Evolutionary conservation across 2,329 filamentous ascomycete species (phyloP), one percentile per base, ranked within the genome.

Genomic region (Stemphylium beticola): DNA sequence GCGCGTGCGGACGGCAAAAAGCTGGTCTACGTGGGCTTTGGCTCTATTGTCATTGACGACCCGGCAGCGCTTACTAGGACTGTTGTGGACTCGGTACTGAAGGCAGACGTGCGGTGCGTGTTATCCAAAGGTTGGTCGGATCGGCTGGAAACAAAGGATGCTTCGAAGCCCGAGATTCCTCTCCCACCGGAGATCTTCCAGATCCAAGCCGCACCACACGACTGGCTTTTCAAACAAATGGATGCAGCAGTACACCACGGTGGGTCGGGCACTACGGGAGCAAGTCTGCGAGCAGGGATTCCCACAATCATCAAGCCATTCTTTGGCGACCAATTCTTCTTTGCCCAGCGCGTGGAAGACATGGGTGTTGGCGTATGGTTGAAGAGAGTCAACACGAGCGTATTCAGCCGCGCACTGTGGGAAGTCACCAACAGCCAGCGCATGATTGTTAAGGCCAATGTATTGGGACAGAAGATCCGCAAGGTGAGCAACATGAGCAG

Each of bases 281-380:
- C 95, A 0, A 96, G 92, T 74, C 80, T 99, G 43, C 85, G 95
- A 47, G 93, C 93, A 0, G 95, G 95, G 2, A 86, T 96, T 4
- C 95, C 95, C 0, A 98, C 95, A 0, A 93, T 99, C 60, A 90
- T 98, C 71, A 91, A 93, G 57, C 95, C 95, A 0, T 99, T 98
- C 80, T 99, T 99, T 71, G 95, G 95, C 4, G 95, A 99, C 67
- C 95, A 99, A 72, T 97, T 90, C 81, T 99, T 99, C 81, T 98
- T 96, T 67, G 95, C 92, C 6, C 85, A 83, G 26, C 85, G 95
- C 4, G 90, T 98, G 1, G 92, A 98, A 74, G 93, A 98, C 68
- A 81, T 99, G 5, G 93, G 95, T 0, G 95, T 98, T 2, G 95
- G 95, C 0, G 87, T 96, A 17, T 91, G 88, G 69, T 82, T 99